Base-by-base conservation (phyloP, 768 basidiomycete genomes). In the Mycena indigotica region DNA sequence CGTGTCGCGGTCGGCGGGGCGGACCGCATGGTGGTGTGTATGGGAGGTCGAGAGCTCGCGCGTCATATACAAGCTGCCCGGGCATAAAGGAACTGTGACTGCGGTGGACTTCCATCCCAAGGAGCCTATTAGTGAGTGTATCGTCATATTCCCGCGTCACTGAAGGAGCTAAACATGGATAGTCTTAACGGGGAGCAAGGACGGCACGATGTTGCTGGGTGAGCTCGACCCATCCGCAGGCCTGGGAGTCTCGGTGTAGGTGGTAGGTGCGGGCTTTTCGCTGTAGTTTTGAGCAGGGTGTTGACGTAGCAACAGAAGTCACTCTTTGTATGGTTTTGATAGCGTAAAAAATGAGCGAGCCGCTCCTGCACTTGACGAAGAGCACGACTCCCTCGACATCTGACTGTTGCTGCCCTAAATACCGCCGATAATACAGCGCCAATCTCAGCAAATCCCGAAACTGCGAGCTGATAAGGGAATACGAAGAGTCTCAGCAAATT, bases 51-150 rank as follows among this genome's bases (percentile, higher is more conserved):
- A 93, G 61, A 91, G 81, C 62, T 84, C 81, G 25, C 84, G 83
- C 57, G 81, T 89, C 3, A 67, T 88, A 61, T 93, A 93, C 78
- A 93, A 95, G 91, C 81, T 98, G 55, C 93, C 96, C 35, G 96
- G 96, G 15, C 96, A 99, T 72, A 97, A 93, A 71, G 95, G 96
- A 12, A 95, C 95, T 0, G 95, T 98, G 15, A 95, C 93, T 1
- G 78, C 88, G n/a, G 93, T 94, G 0, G 97, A 96, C 65, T 97
- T 96, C 79, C 94, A 96, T 70, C 95, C 96, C 8, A 93, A 88
- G 67, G 95, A 97, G 66, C 95, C 95, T 12, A 95, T 97, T 70
- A 84, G 94, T 96, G 72, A 62, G 94, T 78, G 25, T 28, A 10
- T 44, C 5, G 30, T 26, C 58, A 16, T 12, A 54, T 15, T 16